A percentile compares a stretch with the other conserved stretches of the same genome.
These are phyloP conservation scores for Neurospora sp. DNA, from an alignment of 495 filamentous ascomycete species.

Conservation along the genomic window DNA sequence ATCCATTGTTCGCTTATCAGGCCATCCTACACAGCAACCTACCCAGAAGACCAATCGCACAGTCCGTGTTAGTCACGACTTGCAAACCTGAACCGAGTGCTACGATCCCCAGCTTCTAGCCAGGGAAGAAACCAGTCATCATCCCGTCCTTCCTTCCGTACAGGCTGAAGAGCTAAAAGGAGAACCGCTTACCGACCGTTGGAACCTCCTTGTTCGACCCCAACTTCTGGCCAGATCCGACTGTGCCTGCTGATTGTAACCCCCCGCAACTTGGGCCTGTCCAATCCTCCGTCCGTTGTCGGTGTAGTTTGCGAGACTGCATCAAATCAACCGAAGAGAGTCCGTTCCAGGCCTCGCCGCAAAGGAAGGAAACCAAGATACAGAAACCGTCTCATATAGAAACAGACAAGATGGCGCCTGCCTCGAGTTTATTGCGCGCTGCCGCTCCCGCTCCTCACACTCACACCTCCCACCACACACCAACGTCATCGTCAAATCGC, in stretches of 20 bases:
- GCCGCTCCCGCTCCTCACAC: background rate
- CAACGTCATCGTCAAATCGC: constrained; percentile 4
- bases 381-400: background rate
- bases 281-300: background rate
- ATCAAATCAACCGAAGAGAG: background rate
- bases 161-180: background rate
- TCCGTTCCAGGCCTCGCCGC: background rate
- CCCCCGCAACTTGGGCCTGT: background rate
- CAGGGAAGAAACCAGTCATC: background rate
- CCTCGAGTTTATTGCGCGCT: background rate
- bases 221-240: background rate
- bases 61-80: background rate
- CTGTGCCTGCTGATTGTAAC: background rate
- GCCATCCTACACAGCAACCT: background rate
- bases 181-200: background rate
- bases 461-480: background rate
- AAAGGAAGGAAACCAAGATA: background rate
- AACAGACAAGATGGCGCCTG: constrained; percentile 1
- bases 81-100: background rate
- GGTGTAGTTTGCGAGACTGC: background rate
- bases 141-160: background rate
- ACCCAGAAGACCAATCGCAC: background rate
- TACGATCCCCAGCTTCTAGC: background rate
- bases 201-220: background rate
- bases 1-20: background rate